These are phyloP conservation scores for Nannochloropsis gaditana DNA, from an alignment of 108 stramenopile genomes.

Conservation along the genomic window DNA sequence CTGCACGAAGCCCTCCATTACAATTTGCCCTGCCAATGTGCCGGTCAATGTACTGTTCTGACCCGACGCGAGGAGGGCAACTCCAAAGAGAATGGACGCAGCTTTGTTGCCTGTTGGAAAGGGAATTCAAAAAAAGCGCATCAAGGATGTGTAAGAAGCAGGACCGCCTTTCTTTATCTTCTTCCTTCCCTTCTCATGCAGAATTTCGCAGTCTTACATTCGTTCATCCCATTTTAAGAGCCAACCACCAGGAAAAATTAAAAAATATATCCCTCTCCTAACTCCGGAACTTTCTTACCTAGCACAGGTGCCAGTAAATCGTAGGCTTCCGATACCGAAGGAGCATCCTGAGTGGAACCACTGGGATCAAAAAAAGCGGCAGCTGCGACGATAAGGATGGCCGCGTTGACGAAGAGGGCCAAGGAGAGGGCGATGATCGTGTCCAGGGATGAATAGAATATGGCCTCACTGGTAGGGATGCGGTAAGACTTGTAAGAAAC, in stretches of 20 bases:
- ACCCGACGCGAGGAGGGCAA: slow-evolving; percentile 34
- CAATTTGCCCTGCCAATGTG: slow-evolving; percentile 34
- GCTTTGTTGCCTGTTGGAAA: not conserved
- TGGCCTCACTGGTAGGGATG: slow-evolving; percentile 4
- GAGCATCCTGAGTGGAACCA: slow-evolving; percentile 21
- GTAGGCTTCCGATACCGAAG: slow-evolving; percentile 29
- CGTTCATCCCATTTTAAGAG: no score
- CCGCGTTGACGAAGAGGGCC: slow-evolving; percentile 38
- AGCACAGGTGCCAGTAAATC: slow-evolving; percentile 28
- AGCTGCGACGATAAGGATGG: slow-evolving; percentile 36
- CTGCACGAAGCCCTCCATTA: slow-evolving; percentile 42
- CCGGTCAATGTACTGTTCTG: slow-evolving; percentile 38
- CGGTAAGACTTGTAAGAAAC: not conserved
- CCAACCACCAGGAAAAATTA: no score
- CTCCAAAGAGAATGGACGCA: slow-evolving; percentile 32
- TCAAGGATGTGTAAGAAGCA: no score
- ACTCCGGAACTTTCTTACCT: not conserved
- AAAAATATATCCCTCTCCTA: not conserved
- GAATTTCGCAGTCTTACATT: no score
- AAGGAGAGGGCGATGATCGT: slow-evolving; percentile 20
- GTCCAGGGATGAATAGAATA: slow-evolving; percentile 28
- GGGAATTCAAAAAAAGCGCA: not conserved
- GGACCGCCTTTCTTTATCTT: no score
- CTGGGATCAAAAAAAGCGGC: slow-evolving; percentile 25
- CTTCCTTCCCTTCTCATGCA: no score